Conservation (phyloP, 1,284 basidiomycete genomes). For the Boletus sp. region DNA sequence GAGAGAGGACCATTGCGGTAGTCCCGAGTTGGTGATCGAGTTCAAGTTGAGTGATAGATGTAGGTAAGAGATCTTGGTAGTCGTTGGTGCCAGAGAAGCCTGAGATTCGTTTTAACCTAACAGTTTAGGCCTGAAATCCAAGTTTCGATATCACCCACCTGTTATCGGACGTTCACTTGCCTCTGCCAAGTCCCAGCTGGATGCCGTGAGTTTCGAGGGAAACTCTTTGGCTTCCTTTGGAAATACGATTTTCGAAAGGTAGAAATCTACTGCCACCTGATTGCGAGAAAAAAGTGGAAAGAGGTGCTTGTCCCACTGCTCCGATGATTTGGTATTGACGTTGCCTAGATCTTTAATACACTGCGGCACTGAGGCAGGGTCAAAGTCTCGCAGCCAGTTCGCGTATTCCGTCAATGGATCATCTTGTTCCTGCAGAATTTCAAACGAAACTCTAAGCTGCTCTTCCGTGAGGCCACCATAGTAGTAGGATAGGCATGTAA, state of each 20-base stretch:
- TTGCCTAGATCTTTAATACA: constrained; percentile 38
- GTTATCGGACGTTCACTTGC: not conserved
- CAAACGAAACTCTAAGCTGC: not conserved
- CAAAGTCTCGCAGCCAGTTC: constrained; percentile 40
- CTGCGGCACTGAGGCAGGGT: constrained; percentile 27
- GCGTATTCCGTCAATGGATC: not conserved
- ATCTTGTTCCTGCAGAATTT: not conserved
- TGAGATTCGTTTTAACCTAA: not conserved
- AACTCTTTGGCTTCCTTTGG: constrained; percentile 46
- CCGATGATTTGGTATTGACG: constrained; percentile 45
- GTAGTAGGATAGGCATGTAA: constrained; percentile 1
- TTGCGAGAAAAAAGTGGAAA: constrained; percentile 43
- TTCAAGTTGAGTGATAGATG: constrained; percentile 1
- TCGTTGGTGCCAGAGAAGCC: constrained; percentile 20
- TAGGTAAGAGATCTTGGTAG: constrained; percentile 1
- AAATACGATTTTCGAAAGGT: constrained; percentile 37
- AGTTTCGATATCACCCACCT: too few relatives aligned
- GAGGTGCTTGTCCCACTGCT: constrained; percentile 38
- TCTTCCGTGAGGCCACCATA: not conserved
- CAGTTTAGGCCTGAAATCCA: not conserved
- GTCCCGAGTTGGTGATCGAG: constrained; percentile 1
- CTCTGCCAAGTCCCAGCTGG: not conserved
- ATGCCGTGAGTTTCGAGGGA: constrained; percentile 36
- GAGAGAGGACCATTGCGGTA: not conserved
- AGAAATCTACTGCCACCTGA: constrained; percentile 50